A percentile compares a stretch with the other conserved stretches of the same genome.
These are phyloP conservation scores for Pseudomassariella vexata DNA, from an alignment of 2,329 filamentous ascomycete genomes.

Conservation along the genomic window DNA sequence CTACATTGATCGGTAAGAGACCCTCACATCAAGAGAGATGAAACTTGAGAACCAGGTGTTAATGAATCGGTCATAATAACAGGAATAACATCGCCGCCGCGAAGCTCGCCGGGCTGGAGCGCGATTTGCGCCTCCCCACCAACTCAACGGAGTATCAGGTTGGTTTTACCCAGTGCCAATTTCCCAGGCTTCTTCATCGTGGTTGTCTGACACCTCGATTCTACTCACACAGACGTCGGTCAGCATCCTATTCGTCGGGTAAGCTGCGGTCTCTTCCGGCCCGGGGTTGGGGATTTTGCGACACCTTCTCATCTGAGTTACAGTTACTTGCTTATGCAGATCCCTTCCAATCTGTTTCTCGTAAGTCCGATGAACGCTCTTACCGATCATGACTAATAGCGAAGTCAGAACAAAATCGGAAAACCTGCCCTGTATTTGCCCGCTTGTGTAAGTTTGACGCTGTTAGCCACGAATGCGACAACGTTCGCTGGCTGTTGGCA, in stretches of 20 bases:
- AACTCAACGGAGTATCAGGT: slow-evolving; percentile 29
- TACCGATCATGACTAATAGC: too few relatives aligned
- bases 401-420: slow-evolving; percentile 45
- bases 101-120: slow-evolving; percentile 40
- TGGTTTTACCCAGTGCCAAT: too few relatives aligned
- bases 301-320: slow-evolving; percentile 4
- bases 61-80: not conserved
- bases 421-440: slow-evolving; percentile 40
- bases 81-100: slow-evolving; percentile 53
- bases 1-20: slow-evolving; percentile 45
- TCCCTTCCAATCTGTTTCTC: slow-evolving; percentile 45
- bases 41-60: too few relatives aligned
- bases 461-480: not conserved
- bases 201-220: slow-evolving; percentile 2
- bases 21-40: too few relatives aligned
- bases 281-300: not conserved
- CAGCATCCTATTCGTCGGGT: slow-evolving; percentile 46
- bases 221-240: slow-evolving; percentile 31
- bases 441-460: slow-evolving; percentile 29
- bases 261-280: slow-evolving; percentile 11
- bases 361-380: too few relatives aligned
- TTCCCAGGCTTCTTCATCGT: too few relatives aligned
- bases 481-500: not conserved
- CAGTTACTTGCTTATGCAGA: slow-evolving; percentile 44
- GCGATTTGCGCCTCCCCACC: slow-evolving; percentile 24